Percentiles rank a stretch among this genome's conserved stretches.
phyloP scores from a whole-genome alignment of 2,329 filamentous ascomycete genomes.

The Aspergillus caelatus region DNA sequence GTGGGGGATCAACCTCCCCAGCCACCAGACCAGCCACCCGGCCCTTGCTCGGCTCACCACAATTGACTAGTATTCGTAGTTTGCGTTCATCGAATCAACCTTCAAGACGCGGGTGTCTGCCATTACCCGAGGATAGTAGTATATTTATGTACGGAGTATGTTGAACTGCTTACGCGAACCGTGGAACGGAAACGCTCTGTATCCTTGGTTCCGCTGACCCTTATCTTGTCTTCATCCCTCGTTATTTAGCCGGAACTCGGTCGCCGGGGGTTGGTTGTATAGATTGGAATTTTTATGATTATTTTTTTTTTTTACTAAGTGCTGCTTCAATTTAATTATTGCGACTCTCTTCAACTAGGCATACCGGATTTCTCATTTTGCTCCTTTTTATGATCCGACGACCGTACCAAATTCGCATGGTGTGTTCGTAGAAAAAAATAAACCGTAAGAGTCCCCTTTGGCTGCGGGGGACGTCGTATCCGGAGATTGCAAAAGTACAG shows the following conservation, averaged over 20 bases:
- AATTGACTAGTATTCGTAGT: background rate
- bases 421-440: background rate
- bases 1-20: slow-evolving; percentile 2
- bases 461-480: background rate
- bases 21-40: slow-evolving; percentile 13
- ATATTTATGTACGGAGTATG: no score
- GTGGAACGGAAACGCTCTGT: background rate
- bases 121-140: background rate
- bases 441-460: background rate
- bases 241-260: background rate
- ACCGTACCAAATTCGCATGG: background rate
- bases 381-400: background rate
- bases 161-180: background rate
- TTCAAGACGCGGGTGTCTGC: background rate
- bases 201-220: background rate
- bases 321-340: no score
- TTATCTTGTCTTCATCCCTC: background rate
- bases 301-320: no score
- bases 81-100: background rate
- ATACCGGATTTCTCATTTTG: background rate
- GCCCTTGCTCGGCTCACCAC: background rate
- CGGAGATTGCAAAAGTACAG: background rate
- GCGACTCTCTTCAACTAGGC: background rate
- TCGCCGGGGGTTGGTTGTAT: background rate
- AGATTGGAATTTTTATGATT: no score